Conservation (phyloP, 2,329 filamentous ascomycete species). For the Colletotrichum melonis region DNA sequence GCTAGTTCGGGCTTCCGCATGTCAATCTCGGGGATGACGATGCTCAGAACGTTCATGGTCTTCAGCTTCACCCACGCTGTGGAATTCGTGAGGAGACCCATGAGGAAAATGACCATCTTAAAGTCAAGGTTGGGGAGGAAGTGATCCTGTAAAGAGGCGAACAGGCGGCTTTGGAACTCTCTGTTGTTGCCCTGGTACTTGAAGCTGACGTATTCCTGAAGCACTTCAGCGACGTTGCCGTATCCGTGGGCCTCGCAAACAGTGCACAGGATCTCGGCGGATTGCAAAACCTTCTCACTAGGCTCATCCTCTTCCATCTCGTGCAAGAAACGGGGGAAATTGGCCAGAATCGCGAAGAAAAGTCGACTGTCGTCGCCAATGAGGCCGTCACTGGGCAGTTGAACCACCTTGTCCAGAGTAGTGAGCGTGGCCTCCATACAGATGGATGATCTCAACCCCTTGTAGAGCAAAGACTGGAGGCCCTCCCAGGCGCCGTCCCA, state of each 20-base stretch:
- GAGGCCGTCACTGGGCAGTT: conserved; percentile 81
- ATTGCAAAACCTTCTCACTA: conserved; percentile 67
- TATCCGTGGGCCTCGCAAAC: conserved; percentile 81
- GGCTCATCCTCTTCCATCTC: conserved; percentile 76
- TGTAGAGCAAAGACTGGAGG: conserved; percentile 86
- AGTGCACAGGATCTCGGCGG: conserved; percentile 76
- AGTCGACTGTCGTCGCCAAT: conserved; percentile 86
- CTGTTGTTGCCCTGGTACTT: conserved; percentile 71
- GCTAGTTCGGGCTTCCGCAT: conserved; percentile 93
- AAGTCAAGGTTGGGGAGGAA: conserved; percentile 89
- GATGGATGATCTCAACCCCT: conserved; percentile 87
- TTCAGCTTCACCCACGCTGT: conserved; percentile 91
- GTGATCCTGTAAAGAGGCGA: conserved; percentile 78
- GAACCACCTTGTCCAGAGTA: conserved; percentile 82
- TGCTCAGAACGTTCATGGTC: conserved; percentile 89
- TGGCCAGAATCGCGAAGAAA: conserved; percentile 89
- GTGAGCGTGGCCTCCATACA: conserved; percentile 83
- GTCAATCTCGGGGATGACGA: conserved; percentile 88
- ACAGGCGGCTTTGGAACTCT: conserved; percentile 81
- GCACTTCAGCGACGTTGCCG: conserved; percentile 72
- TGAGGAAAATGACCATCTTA: conserved; percentile 86
- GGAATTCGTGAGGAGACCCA: conserved; percentile 91
- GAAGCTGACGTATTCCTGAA: conserved; percentile 76
- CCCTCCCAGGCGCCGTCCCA: conserved; percentile 95
- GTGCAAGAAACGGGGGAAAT: conserved; percentile 86